phyloP scores from a whole-genome alignment of 2,329 filamentous ascomycete genomes.

The Penicillium sp. region DNA sequence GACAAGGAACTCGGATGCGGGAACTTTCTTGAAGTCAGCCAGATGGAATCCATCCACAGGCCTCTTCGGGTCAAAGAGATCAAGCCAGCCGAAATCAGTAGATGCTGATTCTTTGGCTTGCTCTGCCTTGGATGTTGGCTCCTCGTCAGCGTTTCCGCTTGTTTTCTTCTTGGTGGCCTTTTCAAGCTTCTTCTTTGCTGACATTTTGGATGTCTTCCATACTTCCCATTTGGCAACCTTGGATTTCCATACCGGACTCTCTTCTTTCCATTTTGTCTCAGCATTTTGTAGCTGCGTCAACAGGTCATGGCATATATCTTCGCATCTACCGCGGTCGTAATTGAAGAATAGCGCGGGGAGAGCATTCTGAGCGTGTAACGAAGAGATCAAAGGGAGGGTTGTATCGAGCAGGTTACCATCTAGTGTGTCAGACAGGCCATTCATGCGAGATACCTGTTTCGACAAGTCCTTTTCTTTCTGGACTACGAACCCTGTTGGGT shows the following conservation, averaged over 20 bases:
- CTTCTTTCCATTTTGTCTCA: conserved; percentile 44
- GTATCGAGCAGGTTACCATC: conserved; percentile 38
- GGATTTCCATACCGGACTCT: conserved; percentile 57
- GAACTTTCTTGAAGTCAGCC: conserved; percentile 59
- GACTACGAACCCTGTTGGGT: background rate
- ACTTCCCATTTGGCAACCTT: conserved; percentile 58
- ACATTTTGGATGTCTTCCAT: conserved; percentile 10
- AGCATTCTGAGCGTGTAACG: conserved; percentile 60
- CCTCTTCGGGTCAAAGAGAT: conserved; percentile 64
- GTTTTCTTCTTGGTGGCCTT: conserved; percentile 36
- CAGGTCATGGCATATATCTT: conserved; percentile 54
- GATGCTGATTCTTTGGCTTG: conserved; percentile 55
- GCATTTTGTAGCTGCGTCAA: conserved; percentile 52
- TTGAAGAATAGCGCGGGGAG: conserved; percentile 76
- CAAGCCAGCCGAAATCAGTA: conserved; percentile 56
- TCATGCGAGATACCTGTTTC: background rate
- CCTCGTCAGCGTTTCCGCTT: conserved; percentile 41
- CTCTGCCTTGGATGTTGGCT: conserved; percentile 51
- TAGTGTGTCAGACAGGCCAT: background rate
- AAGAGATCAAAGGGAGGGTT: conserved; percentile 47
- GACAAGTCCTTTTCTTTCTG: background rate
- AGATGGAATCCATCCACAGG: conserved; percentile 52
- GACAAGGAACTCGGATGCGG: conserved; percentile 56
- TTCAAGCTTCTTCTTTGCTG: conserved; percentile 46
- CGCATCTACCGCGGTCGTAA: conserved; percentile 66